Evolutionary conservation across 306 rosid species (phyloP), one percentile per base, ranked within the genome.

Genomic region (Crataegus laevigata): DNA sequence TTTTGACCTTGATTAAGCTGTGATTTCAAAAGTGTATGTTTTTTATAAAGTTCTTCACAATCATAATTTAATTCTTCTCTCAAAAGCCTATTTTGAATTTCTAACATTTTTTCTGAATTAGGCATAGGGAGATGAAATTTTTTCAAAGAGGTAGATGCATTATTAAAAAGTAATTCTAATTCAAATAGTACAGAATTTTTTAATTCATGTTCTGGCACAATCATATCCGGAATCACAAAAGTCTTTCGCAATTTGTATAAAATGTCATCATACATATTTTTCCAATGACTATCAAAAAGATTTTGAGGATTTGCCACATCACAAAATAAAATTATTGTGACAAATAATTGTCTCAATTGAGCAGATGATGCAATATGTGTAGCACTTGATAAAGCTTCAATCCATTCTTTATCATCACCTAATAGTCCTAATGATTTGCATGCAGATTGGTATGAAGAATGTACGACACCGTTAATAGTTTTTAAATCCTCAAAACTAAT

Each of bases 371-470:
- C 47, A 1, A 38, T 64, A 3, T 19, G 5, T 5, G 19, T 3
- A 32, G 6, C 43, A 17, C 18, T 15, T 9, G 17, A 2, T 19
- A 57, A 11, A 9, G 38, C 62, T 8, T 58, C 55, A 36, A 7
- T 34, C 28, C 67, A 58, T 30, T 72, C 11, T 72, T 57, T 58
- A 36, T 72, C 76, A 58, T 72, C 67, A 2, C 76, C 54, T 14
- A 57, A 14, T 21, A 57, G 15, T 11, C 47, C 76, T 6, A 57
- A 21, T 2, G 36, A 11, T 55, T 36, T 8, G 24, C 28, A 72
- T 55, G 50, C 19, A 5, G 47, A n/a, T 4, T 72, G 54, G 3
- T 18, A 64, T 3, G 69, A 15, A 32, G 26, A 7, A 64, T 64
- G 14, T 1, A 32, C 8, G 18, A 36, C 40, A 36, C 11, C 40